Conservation (phyloP, 352 stramenopile species). For the Peronospora destructor region DNA sequence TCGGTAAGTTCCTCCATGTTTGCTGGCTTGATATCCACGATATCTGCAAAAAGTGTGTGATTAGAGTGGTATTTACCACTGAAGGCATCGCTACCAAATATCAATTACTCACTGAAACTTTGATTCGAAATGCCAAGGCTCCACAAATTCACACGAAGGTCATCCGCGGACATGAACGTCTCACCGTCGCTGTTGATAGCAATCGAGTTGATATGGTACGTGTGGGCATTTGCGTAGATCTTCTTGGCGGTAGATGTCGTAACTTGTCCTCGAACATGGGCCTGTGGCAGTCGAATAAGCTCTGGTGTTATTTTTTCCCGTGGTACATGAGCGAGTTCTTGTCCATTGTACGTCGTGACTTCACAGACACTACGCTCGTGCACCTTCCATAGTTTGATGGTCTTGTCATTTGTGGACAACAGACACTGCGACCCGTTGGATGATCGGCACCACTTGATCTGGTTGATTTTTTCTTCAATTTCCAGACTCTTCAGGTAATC, state of each 20-base stretch:
- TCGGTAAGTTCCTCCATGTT: conserved; percentile 97
- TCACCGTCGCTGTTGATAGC: conserved; percentile 92
- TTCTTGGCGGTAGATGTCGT: conserved; percentile 75
- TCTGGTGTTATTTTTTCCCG: conserved; percentile 21
- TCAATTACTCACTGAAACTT: conserved; percentile 75
- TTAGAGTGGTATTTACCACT: not conserved
- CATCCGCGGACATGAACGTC: conserved; percentile 93
- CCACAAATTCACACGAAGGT: conserved; percentile 95
- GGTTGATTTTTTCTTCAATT: conserved; percentile 97
- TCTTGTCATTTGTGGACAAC: conserved; percentile 96
- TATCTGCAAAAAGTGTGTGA: conserved; percentile 44
- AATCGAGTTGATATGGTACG: conserved; percentile 96
- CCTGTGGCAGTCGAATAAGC: conserved; percentile 55
- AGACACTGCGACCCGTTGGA: conserved; percentile 89
- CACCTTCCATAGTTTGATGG: conserved; percentile 95
- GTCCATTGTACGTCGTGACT: conserved; percentile 67
- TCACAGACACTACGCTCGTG: conserved; percentile 71
- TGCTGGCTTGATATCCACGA: conserved; percentile 94
- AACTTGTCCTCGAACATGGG: conserved; percentile 44
- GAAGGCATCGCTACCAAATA: not conserved
- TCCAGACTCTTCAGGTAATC: conserved; percentile 97
- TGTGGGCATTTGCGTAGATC: conserved; percentile 91
- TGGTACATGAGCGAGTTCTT: conserved; percentile 25
- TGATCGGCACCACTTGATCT: conserved; percentile 92
- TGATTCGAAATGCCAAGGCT: conserved; percentile 86